These are phyloP conservation scores for Yamadazyma pseudoaaseri DNA, from an alignment of 1,139 yeast genomes.

Conservation along the genomic window DNA sequence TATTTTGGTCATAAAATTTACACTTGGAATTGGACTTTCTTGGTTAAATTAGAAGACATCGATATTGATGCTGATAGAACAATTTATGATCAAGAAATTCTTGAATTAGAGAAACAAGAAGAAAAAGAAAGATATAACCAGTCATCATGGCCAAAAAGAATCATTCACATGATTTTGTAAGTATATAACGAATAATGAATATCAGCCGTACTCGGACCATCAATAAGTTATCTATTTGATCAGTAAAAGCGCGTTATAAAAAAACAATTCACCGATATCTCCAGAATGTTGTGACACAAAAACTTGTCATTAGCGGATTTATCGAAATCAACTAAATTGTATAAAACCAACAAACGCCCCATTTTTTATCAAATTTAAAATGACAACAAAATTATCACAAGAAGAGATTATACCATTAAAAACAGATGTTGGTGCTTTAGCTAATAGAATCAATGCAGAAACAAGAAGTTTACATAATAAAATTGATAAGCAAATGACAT, in stretches of 20 bases:
- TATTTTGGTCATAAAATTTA: conserved; percentile 42
- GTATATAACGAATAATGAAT: conserved; percentile 2
- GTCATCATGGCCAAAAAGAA: conserved; percentile 23
- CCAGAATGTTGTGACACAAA: conserved; percentile 14
- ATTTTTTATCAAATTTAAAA: neutral
- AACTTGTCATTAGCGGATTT: conserved; percentile 2
- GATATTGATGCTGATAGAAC: conserved; percentile 43
- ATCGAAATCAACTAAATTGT: conserved; percentile 2
- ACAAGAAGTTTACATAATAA: conserved; percentile 67
- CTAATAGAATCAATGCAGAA: conserved; percentile 71
- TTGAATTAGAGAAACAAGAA: conserved; percentile 41
- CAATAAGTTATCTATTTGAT: conserved; percentile 1
- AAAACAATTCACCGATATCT: conserved; percentile 14
- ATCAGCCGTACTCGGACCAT: conserved; percentile 3
- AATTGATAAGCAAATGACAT: conserved; percentile 66
- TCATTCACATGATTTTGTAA: conserved; percentile 4
- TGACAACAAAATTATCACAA: conserved; percentile 23
- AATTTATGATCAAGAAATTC: conserved; percentile 39
- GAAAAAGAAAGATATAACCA: conserved; percentile 33
- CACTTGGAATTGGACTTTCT: conserved; percentile 32
- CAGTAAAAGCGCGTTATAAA: no score
- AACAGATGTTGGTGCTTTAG: conserved; percentile 76
- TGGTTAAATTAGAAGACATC: conserved; percentile 34
- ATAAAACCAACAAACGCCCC: conserved; percentile 1
- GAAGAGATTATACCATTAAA: conserved; percentile 68